These are phyloP conservation scores for Penicillium sclerotiorum DNA, from an alignment of 2,329 filamentous ascomycete genomes.

Conservation along the genomic window DNA sequence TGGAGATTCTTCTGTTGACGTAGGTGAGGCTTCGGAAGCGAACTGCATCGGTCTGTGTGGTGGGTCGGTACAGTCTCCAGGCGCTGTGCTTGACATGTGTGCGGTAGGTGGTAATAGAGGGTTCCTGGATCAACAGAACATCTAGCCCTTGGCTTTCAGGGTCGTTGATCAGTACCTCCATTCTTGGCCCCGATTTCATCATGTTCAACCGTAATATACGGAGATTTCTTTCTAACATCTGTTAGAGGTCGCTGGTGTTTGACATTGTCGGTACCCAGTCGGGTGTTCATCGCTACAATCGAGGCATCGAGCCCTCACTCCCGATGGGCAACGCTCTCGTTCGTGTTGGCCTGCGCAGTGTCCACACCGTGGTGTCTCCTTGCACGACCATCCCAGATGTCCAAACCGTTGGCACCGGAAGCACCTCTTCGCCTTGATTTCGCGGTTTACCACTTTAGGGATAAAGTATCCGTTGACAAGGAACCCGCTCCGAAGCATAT, in stretches of 20 bases:
- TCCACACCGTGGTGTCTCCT: constrained; percentile 24
- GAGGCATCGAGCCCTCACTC: constrained; percentile 16
- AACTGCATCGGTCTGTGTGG: constrained; percentile 9
- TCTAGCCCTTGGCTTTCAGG: constrained; percentile 26
- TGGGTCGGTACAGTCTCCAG: constrained; percentile 28
- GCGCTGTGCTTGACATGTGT: constrained; percentile 29
- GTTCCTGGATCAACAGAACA: constrained; percentile 25
- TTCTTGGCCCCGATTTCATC: constrained; percentile 24
- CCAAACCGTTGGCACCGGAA: constrained; percentile 26
- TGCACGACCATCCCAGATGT: constrained; percentile 28
- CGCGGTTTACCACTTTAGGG: constrained; percentile 18
- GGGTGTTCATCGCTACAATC: constrained; percentile 24
- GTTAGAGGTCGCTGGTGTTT: constrained; percentile 5
- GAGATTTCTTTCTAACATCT: constrained; percentile 25
- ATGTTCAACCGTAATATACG: constrained; percentile 25
- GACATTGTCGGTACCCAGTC: constrained; percentile 19
- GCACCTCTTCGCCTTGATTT: constrained; percentile 25
- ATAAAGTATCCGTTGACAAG: constrained; percentile 27
- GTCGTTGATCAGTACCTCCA: constrained; percentile 34
- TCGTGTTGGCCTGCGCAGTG: constrained; percentile 25
- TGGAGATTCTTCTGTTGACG: constrained; percentile 25
- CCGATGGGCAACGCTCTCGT: constrained; percentile 19
- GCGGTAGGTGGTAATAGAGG: constrained; percentile 16
- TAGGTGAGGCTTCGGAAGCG: constrained; percentile 28
- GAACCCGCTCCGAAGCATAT: constrained; percentile 22